Evolutionary conservation across 768 basidiomycete species (phyloP), one percentile per base, ranked within the genome.

Genomic region (Pulveroboletus sp.): DNA sequence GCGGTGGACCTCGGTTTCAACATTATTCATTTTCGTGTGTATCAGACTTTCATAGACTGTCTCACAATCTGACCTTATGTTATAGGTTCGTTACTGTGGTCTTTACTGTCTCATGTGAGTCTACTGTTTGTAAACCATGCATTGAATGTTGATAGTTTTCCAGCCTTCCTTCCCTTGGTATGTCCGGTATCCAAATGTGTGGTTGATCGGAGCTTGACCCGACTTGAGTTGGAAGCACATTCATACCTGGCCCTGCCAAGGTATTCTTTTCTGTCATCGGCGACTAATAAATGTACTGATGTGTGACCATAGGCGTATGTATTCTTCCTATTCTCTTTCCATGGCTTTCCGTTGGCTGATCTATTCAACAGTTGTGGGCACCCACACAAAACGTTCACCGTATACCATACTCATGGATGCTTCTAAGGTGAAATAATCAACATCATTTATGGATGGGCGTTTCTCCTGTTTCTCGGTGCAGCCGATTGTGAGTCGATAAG

Each of bases 1-100:
- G 23, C 45, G 29, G 7, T 46, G 45, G 45, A 46, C 37, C 16
- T 12, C 13, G 10, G 35, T 40, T 13, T 25, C 35, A 10, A 42
- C 39, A 17, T 36, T 44, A 6, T 46, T 46, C 11, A 6, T 46
- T 23, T 21, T 46, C 19, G 45, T 29, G 16, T 16, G 36, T 38
- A 38, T 38, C 14, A 6, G 9, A 19, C 16, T 27, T 44, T 6
- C 40, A 40, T 40, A 5, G n/a, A 10, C 11, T 5, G 19, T 24
- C 14, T n/a, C 36, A 21, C n/a, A 9, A 8, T 10, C 14, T 5
- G 13, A 25, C 8, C 24, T 2, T 2, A n/a, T 40, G 40, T 19
- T 12, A 14, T 35, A 55, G 53, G 23, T 53, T 34, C 51, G 43
- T 21, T 55, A 55, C 44, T 13, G 19, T 17, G 45, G 53, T 23